Evolutionary conservation across 208 protist genomes (phyloP), one percentile per base, ranked within the genome.

Genomic region (Leishmania braziliensis): DNA sequence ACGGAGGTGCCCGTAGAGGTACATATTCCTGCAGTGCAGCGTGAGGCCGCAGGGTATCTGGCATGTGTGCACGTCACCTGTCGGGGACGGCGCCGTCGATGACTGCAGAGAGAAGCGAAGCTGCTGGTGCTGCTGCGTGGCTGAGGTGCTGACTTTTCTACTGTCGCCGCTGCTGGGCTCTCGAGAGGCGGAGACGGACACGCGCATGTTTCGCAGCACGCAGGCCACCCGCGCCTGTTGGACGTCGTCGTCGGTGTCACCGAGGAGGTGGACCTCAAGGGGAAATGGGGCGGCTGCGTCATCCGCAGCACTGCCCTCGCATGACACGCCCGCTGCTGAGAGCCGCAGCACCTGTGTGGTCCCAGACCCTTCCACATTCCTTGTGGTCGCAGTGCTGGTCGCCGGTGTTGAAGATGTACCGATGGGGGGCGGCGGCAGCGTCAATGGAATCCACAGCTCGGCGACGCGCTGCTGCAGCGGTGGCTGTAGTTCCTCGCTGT

Each of bases 1-100:
- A 51, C 70, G 86, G 36, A 96, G 78, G 54, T 90, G 86, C 0
- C 85, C 91, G 78, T 93, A 92, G 20, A 96, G 60, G 70, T 79
- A 84, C 62, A 94, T 26, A 53, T 94, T 68, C 43, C 75, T 73
- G 16, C 93, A 78, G 26, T 82, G 84, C 62, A 96, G 78, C 33
- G 88, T 86, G 50, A 86, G 85, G 33, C 86, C 84, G 4, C 43
- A 53, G 9, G 89, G 87, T 43, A 96, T 83, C 29, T 80, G 84
- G 62, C 80, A 86, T 53, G 73, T 63, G 82, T 85, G 82, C 4
- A 85, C 77, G 12, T 81, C 77, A n/a, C 82, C 82, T 33, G 33
- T 14, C 4, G 82, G 77, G 6, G 82, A 78, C 33, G 82, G 76
- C 1, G 82, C 82, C 50, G 82, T 85, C 14, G 82, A 85, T 18